Conservation (phyloP, 345 rosid species). For the Passiflora organensis region DNA sequence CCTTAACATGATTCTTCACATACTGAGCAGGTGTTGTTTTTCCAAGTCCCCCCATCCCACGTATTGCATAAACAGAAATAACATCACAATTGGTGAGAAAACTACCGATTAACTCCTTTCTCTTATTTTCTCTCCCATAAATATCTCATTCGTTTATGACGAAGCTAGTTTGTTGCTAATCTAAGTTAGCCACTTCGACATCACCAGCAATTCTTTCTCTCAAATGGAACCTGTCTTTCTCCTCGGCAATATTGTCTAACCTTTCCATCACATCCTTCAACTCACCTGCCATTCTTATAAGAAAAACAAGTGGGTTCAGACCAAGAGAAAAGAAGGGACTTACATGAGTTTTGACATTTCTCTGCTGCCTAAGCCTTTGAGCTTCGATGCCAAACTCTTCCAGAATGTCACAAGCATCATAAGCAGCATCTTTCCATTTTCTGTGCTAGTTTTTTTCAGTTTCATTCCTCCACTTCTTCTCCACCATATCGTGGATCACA, state of each 20-base stretch:
- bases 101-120: neutral
- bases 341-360: neutral
- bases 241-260: neutral
- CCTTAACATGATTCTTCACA: neutral
- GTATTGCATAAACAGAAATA: constrained; percentile 5
- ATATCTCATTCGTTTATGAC: neutral
- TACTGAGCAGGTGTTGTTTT: constrained; percentile 10
- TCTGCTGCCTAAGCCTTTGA: neutral
- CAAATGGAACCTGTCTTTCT: neutral
- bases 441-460: neutral
- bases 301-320: neutral
- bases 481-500: neutral
- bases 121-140: neutral
- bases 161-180: neutral
- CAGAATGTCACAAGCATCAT: neutral
- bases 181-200: neutral
- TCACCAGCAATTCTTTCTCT: neutral
- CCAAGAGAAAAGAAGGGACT: neutral
- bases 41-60: constrained; percentile 8
- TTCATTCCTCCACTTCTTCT: neutral
- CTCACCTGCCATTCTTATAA: neutral
- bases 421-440: neutral
- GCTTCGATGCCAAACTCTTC: neutral
- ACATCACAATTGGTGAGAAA: neutral
- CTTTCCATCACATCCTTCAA: constrained; percentile 1